Evolutionary conservation across 1,284 basidiomycete species (phyloP), one percentile per base, ranked within the genome.

Genomic region (Blastosporella zonata): DNA sequence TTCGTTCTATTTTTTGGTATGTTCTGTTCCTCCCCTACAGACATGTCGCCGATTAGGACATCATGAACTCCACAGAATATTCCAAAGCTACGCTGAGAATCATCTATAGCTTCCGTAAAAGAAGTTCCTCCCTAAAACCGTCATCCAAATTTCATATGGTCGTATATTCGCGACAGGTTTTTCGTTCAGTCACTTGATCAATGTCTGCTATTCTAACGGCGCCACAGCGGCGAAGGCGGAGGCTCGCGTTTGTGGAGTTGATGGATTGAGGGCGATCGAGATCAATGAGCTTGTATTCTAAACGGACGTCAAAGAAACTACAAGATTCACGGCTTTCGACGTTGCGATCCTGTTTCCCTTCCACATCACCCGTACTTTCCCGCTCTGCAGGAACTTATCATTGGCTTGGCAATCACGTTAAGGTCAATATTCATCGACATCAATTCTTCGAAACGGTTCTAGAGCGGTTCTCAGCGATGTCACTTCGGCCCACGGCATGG

Each of bases 161-260:
- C 6, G 17, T 17, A 2, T 13, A 17, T 17, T 18, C 13, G 33
- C 9, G n/a, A 17, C 10, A 34, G 13, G 33, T 15, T 18, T 6
- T 22, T 31, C 35, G 18, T 31, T 28, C 17, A 23, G 37, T 46
- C 36, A 39, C 9, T 39, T 39, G 44, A 38, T 39, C 44, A 31
- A 39, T 1, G 12, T 9, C 13, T 23, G 33, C 12, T 18, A 20
- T 37, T 27, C n/a, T 44, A 33, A 36, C 43, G 36, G 27, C 44
- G 35, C 44, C 36, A 46, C 44, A 46, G 36, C 44, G 44, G 29
- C 25, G 8, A 28, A 29, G 33, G 15, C 36, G 44, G 44, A 46
- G 18, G 18, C 20, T 38, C 22, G 25, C 43, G 17, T 34, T 34
- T 34, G 33, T 34, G 33, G 33, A 34, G 33, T 34, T 34, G 33